Base-by-base conservation (phyloP, 106 monocot species). In the Dendrobium catenatum region DNA sequence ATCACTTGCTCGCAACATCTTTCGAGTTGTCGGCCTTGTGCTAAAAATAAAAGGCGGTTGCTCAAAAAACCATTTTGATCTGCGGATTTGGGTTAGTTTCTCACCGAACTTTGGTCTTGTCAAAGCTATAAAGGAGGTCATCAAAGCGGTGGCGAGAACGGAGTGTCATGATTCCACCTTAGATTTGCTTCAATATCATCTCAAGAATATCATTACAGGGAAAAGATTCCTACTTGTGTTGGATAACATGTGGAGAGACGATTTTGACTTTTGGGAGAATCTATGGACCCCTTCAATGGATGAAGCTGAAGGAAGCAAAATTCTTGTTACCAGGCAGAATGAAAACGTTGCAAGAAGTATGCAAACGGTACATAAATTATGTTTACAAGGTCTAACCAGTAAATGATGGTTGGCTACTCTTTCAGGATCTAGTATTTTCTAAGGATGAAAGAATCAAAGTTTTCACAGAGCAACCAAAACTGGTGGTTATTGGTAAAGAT, bases 201-300 rank as follows among this genome's bases (percentile, higher is more conserved):
- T 88, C 20, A 70, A 37, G 11, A 37, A 83, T 0, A 55, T 13
- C 5, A 48, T 83, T 10, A 56, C 18, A 22, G 77, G 66, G 26
- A 85, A 88, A 33, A 88, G 72, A 19, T 61, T 85, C 18, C 19
- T 88, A 22, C 68, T 88, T 64, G 83, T 88, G 51, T 46, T 85
- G 24, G 88, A 88, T 67, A 82, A 88, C 79, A 78, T 88, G 4
- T 85, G 85, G 85, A 79, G 80, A 16, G 83, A 81, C 72, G 44
- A 78, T 44, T 20, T 10, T 2, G 70, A 0, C 17, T 44, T 24
- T 0, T 88, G 88, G 88, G 79, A 85, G 9, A 58, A 19, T 1
- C 48, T 89, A 18, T 15, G 49, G 2, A 44, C 19, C 16, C 80
- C 80, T 20, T 49, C 87, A 43, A 15, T 13, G 22, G 20, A 17